Conservation (phyloP, 2,329 filamentous ascomycete species). For the Aureobasidium sp. region DNA sequence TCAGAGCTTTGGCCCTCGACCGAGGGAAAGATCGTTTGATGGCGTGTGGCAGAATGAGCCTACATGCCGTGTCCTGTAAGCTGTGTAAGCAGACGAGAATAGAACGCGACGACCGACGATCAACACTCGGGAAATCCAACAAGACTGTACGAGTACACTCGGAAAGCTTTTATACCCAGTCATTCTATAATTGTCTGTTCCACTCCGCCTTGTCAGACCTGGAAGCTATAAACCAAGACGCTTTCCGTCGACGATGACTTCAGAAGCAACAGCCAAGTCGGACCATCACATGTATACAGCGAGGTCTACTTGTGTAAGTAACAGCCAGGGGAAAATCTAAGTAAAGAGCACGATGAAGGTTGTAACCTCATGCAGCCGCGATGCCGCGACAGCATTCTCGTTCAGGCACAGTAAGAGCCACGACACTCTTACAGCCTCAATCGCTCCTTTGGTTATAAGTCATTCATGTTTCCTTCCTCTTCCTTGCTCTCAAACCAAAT, state of each 20-base stretch:
- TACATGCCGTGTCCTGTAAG: neutral
- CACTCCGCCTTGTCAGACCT: neutral
- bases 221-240: neutral
- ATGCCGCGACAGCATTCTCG: neutral
- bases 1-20: neutral
- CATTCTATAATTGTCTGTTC: neutral
- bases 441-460: neutral
- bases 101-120: neutral
- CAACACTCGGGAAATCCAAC: neutral
- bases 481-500: neutral
- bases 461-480: neutral
- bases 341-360: neutral
- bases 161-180: neutral
- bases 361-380: neutral
- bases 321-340: neutral
- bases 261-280: neutral
- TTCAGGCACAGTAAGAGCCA: neutral
- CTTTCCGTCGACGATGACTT: neutral
- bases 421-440: neutral
- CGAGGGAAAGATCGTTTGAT: neutral
- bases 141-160: neutral
- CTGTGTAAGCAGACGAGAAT: constrained; percentile 5
- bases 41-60: neutral
- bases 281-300: neutral
- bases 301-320: neutral